Conservation (phyloP, 208 protist genomes). For the Giardia duodenalis region DNA sequence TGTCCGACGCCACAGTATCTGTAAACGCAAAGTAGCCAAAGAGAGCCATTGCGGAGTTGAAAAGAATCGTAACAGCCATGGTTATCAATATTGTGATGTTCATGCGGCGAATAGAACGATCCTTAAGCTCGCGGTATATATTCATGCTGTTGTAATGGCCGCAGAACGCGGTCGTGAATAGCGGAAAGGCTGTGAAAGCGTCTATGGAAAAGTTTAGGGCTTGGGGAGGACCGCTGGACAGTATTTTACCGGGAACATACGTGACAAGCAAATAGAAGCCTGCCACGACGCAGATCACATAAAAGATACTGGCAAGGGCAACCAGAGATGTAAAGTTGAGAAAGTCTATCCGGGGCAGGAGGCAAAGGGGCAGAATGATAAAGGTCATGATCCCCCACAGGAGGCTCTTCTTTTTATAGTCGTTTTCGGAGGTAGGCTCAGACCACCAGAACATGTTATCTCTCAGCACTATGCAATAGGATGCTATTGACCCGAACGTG, state of each 20-base stretch:
- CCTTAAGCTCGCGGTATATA: slow-evolving; percentile 14
- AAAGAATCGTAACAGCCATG: background rate
- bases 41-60: background rate
- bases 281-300: background rate
- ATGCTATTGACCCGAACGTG: background rate
- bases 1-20: background rate
- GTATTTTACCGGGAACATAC: background rate
- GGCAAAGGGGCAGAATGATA: slow-evolving; percentile 6
- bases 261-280: background rate
- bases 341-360: background rate
- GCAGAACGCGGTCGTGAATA: slow-evolving; percentile 22
- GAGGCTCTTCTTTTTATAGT: background rate
- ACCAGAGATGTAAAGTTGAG: slow-evolving; percentile 12
- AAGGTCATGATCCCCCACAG: background rate
- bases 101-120: slow-evolving; percentile 1
- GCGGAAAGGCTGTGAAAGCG: background rate
- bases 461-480: background rate
- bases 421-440: background rate
- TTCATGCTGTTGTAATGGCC: slow-evolving; percentile 20
- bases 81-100: background rate
- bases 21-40: slow-evolving; percentile 32
- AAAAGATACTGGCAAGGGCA: background rate
- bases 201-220: background rate
- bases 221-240: background rate
- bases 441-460: slow-evolving; percentile 27